phyloP scores from a whole-genome alignment of 164 flowering plant species.

The Vitis rotundifolia region DNA sequence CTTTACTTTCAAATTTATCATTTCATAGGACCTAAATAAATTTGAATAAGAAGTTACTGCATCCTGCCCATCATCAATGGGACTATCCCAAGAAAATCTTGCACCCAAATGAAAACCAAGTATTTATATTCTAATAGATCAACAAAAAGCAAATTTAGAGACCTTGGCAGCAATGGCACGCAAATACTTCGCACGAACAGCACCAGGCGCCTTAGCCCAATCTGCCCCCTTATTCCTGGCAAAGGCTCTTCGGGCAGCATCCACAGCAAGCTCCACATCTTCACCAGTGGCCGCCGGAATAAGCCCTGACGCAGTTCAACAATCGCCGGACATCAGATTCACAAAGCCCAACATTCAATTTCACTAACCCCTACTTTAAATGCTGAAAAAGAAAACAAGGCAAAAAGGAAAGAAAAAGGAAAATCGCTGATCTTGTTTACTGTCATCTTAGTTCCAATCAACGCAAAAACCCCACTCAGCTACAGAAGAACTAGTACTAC shows the following conservation, averaged over 20 bases:
- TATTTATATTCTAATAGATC: background rate
- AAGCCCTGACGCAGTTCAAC: slow-evolving; percentile 48
- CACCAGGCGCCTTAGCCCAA: slow-evolving; percentile 85
- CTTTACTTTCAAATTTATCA: no score
- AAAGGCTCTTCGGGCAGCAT: slow-evolving; percentile 76
- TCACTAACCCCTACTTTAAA: background rate
- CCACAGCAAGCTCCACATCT: slow-evolving; percentile 90
- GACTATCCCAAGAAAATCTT: background rate
- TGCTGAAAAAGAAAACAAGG: background rate
- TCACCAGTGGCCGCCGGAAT: slow-evolving; percentile 90
- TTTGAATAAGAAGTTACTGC: no score
- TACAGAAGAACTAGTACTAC: no score
- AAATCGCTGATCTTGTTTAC: no score
- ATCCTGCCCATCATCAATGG: background rate
- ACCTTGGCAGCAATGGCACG: slow-evolving; percentile 98
- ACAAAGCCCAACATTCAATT: background rate
- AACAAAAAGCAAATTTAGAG: background rate
- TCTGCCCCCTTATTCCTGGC: slow-evolving; percentile 62
- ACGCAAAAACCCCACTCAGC: no score
- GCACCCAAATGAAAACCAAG: background rate
- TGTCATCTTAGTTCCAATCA: no score
- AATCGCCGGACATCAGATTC: no score
- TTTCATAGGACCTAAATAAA: no score
- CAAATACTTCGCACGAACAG: slow-evolving; percentile 83
- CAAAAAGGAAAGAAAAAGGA: no score